Percentiles rank a stretch among this genome's conserved stretches.
Conservation (phyloP, 495 filamentous ascomycete genomes). For the Aspergillus cristatus region DNA sequence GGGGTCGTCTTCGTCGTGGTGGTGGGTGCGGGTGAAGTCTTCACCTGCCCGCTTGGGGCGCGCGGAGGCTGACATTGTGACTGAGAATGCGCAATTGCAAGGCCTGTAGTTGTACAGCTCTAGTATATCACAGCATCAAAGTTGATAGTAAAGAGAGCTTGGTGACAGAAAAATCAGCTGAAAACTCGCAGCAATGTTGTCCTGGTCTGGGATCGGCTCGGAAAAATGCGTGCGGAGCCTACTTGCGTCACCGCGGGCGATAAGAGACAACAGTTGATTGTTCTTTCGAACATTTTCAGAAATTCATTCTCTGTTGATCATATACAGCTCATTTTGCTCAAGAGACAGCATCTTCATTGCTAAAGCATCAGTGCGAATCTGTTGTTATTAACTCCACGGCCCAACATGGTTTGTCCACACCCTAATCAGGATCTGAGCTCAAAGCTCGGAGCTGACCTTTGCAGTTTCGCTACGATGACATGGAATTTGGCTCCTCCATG, state of each 20-base stretch:
- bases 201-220: conserved; percentile 33
- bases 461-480: conserved; percentile 50
- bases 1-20: conserved; percentile 44
- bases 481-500: conserved; percentile 37
- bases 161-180: no score
- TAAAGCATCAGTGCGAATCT: no score
- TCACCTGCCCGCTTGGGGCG: conserved; percentile 79
- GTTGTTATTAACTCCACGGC: no score
- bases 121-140: no score
- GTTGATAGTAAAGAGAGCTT: no score
- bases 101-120: no score
- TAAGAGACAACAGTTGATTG: no score
- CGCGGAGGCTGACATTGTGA: conserved; percentile 52
- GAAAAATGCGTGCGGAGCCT: conserved; percentile 35
- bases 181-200: conserved; percentile 17
- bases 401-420: conserved; percentile 20
- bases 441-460: conserved; percentile 9
- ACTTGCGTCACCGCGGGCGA: conserved; percentile 34
- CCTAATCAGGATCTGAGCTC: background rate
- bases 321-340: no score
- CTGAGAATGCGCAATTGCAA: background rate
- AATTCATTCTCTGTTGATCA: no score
- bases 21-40: conserved; percentile 64
- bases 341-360: no score
- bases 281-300: conserved; percentile 3